phyloP scores from a whole-genome alignment of 2,329 filamentous ascomycete genomes.

The Fusarium globosum region DNA sequence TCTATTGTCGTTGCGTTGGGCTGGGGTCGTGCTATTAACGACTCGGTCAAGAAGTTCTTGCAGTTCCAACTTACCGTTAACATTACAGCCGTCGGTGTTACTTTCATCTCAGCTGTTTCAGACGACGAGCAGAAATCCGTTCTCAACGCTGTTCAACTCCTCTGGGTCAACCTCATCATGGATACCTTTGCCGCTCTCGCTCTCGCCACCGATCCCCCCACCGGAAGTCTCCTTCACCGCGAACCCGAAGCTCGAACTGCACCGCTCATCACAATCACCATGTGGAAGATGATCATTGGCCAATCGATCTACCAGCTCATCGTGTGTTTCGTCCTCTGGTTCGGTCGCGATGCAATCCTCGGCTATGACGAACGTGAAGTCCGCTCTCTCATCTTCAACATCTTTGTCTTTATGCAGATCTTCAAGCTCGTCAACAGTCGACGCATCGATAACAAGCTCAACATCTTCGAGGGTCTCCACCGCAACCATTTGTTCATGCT shows the following conservation, averaged over 20 bases:
- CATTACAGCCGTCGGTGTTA: slow-evolving; percentile 73
- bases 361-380: slow-evolving; percentile 57
- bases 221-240: slow-evolving; percentile 66
- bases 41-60: slow-evolving; percentile 75
- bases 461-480: slow-evolving; percentile 80
- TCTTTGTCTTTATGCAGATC: slow-evolving; percentile 78
- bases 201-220: slow-evolving; percentile 71
- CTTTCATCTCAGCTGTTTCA: slow-evolving; percentile 71
- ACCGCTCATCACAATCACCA: slow-evolving; percentile 76
- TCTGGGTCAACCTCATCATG: slow-evolving; percentile 79
- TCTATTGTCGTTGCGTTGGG: slow-evolving; percentile 74
- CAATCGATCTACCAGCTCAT: slow-evolving; percentile 69
- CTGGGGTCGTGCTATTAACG: slow-evolving; percentile 75
- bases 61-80: slow-evolving; percentile 78
- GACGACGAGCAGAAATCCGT: slow-evolving; percentile 66
- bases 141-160: slow-evolving; percentile 72
- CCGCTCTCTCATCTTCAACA: slow-evolving; percentile 72
- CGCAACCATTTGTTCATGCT: slow-evolving; percentile 35
- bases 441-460: slow-evolving; percentile 84
- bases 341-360: slow-evolving; percentile 65
- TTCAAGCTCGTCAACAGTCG: slow-evolving; percentile 76
- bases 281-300: slow-evolving; percentile 75
- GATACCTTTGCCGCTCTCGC: slow-evolving; percentile 74
- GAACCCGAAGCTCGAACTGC: slow-evolving; percentile 69
- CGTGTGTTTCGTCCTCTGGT: slow-evolving; percentile 69